Base-by-base conservation (phyloP, 345 rosid genomes). In the Melastoma malabathricum region DNA sequence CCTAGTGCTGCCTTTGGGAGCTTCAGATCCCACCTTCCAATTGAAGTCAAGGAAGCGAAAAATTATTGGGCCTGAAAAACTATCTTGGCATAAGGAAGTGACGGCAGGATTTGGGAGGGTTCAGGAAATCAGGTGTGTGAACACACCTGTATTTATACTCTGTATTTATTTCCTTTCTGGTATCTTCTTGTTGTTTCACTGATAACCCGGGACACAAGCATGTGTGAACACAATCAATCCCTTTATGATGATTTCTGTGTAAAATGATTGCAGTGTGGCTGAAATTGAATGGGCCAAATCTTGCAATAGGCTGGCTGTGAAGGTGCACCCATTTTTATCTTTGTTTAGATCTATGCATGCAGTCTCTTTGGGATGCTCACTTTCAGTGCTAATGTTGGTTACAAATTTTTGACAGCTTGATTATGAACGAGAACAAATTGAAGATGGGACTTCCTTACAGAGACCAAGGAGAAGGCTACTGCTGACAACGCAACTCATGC, bases 391-490 rank as follows among this genome's bases (percentile, higher is more conserved):
- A 27, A 62, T 46, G 44, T 62, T 46, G 16, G 50, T 51, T 58
- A 31, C 43, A 50, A 54, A 71, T 43, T 60, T 13, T 54, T 56
- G 47, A 23, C 72, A 92, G 98, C 72, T 79, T 68, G 88, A 74
- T 69, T 76, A 69, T 63, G 83, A 66, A 47, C 48, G 54, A 64
- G 81, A 79, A 57, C 52, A 59, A 20, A 58, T 61, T 55, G 89
- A 75, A 49, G 90, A 82, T 59, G 69, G 67, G 29, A 57, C 48
- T 31, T 73, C 72, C 6, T 18, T 62, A 38, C 52, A 69, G 54
- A 77, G 79, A 66, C 70, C 88, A 50, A 92, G 72, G 79, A 81
- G 81, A 77, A 84, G 97, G 70, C 76, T 82, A 59, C 56, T 83
- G 55, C 56, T 79, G 73, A 78, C 97, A 18, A 67, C 83, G 18